Base-by-base conservation (phyloP, 1,284 basidiomycete species). In the Meira nashicola region DNA sequence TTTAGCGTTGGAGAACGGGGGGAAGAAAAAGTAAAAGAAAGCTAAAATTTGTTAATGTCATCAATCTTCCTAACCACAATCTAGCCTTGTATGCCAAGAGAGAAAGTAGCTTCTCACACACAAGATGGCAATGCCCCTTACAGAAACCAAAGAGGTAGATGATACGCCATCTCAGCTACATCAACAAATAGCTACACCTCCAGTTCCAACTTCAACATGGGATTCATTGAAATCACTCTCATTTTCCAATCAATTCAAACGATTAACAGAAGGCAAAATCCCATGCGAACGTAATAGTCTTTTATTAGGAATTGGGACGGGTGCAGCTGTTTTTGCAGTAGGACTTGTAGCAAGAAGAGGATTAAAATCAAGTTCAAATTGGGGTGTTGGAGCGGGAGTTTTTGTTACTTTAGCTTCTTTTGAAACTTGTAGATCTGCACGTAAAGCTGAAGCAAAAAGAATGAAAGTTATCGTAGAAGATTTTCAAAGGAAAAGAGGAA, bases 401-500 rank as follows among this genome's bases (percentile, higher is more conserved):
- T 38, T 53, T 15, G 50, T 53, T 19, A 53, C 21, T 25, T 19
- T 28, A 8, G 50, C 37, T 15, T 33, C 21, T 39, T 53, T 14
- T n/a, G 15, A 53, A 21, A 53, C 17, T 39, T 53, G 50, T 25
- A 39, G 50, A 17, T 33, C 11, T 14, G 17, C 50, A 40, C 23
- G 50, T 19, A 17, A n/a, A 41, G 38, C 37, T 7, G 50, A 53
- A 25, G 37, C 37, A 19, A 53, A 53, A 15, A 2, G 50, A 25
- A 53, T 53, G 50, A 53, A 37, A 41, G 28, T 28, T 6, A 28
- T 53, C 28, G 28, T 53, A 7, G 50, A 53, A 25, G 50, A 53
- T 14, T 53, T 37, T 15, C 17, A 53, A 14, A 28, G 39, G 28
- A 53, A 53, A 33, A 39, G 28, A 25, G 19, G 43, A 9, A 3